Conservation (phyloP, 139 green algal species). For the Dunaliella primolecta region DNA sequence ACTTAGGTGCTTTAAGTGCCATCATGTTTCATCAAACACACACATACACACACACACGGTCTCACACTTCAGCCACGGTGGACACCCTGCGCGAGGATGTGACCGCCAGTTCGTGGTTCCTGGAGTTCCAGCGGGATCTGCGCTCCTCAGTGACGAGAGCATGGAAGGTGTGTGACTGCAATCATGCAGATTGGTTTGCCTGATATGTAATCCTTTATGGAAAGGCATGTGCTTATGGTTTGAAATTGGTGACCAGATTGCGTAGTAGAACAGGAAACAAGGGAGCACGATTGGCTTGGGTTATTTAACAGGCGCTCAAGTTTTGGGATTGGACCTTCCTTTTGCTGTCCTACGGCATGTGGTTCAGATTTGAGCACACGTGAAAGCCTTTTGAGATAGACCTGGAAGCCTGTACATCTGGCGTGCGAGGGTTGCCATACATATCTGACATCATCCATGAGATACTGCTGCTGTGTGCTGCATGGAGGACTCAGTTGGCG, state of each 20-base stretch:
- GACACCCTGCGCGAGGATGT: conserved; percentile 51
- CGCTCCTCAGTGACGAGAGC: conserved; percentile 24
- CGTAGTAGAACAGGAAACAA: neutral
- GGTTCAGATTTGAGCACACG: too few species aligned
- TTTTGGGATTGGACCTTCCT: neutral
- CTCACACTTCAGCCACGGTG: conserved; percentile 27
- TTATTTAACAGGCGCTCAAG: neutral
- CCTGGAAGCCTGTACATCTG: too few species aligned
- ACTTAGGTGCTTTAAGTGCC: too few species aligned
- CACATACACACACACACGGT: conserved; percentile 4
- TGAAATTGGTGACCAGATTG: neutral
- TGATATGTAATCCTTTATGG: too few species aligned
- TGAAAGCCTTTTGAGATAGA: too few species aligned
- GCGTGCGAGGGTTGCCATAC: too few species aligned
- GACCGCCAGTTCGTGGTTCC: conserved; percentile 45
- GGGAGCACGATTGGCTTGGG: neutral
- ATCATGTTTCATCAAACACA: too few species aligned
- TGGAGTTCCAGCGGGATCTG: conserved; percentile 50
- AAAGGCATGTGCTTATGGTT: neutral
- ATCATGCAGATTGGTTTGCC: too few species aligned
- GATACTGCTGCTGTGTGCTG: too few species aligned
- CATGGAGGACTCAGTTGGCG: too few species aligned
- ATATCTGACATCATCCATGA: too few species aligned
- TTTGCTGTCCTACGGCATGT: too few species aligned
- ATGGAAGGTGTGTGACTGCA: conserved; percentile 28